These are phyloP conservation scores for Penicillium brasilianum DNA, from an alignment of 2,329 filamentous ascomycete species.

Conservation along the genomic window DNA sequence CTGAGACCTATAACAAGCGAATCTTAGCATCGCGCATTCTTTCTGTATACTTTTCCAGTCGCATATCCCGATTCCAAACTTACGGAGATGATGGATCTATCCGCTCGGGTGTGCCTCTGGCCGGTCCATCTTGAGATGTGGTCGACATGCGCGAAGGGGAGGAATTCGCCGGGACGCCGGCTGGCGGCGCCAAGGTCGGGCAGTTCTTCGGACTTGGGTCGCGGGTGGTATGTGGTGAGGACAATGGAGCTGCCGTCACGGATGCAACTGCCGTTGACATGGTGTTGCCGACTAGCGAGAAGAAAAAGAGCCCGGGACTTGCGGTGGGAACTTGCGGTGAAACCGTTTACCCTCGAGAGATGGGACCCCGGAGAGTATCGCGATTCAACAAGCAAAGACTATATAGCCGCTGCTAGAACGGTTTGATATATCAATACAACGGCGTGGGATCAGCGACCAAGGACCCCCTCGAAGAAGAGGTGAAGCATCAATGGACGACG, in stretches of 20 bases:
- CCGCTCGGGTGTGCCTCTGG: conserved; percentile 43
- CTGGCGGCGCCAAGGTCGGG: conserved; percentile 47
- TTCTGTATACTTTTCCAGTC: not conserved
- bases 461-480: conserved; percentile 11
- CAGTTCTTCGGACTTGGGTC: conserved; percentile 53
- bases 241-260: conserved; percentile 49
- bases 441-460: conserved; percentile 13
- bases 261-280: conserved; percentile 58
- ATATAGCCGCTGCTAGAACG: not conserved
- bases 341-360: not conserved
- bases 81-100: conserved; percentile 53
- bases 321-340: not conserved
- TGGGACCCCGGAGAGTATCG: not conserved
- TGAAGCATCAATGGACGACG: conserved; percentile 17
- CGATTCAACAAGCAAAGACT: not conserved
- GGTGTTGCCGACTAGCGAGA: conserved; percentile 16
- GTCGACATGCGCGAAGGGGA: conserved; percentile 41
- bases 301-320: not conserved
- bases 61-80: conserved; percentile 38
- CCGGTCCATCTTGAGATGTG: conserved; percentile 41
- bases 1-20: conserved; percentile 32
- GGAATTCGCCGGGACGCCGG: conserved; percentile 38
- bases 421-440: not conserved
- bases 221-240: conserved; percentile 50
- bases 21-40: conserved; percentile 5